Evolutionary conservation across 768 basidiomycete species (phyloP).

Genomic region (Boletellus sp.): DNA sequence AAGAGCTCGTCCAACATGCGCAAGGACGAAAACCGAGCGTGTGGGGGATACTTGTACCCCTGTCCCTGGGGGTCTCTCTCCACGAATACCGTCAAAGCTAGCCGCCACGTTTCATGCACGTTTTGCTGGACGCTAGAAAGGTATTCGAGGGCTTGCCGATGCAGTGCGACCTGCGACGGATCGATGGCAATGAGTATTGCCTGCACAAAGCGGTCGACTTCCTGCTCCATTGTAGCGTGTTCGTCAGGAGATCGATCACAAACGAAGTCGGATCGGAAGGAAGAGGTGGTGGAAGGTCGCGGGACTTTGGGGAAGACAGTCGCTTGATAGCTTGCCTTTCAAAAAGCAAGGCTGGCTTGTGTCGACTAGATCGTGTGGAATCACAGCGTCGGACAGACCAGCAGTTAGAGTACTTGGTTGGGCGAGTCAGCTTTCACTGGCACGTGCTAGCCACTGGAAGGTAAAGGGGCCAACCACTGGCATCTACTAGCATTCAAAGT

Average conservation of each 20-base stretch:
- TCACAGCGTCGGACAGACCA: too few species aligned
- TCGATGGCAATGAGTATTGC: constrained; percentile 89
- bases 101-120: constrained; percentile 71
- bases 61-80: constrained; percentile 56
- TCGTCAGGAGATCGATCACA: constrained; percentile 16
- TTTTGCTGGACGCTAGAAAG: constrained; percentile 75
- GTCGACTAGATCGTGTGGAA: constrained; percentile 1
- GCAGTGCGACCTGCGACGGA: constrained; percentile 63
- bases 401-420: too few species aligned
- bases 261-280: background rate
- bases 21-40: constrained; percentile 78
- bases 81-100: constrained; percentile 73
- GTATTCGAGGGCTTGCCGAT: constrained; percentile 85
- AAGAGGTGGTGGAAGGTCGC: background rate
- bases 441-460: constrained; percentile 21
- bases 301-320: background rate
- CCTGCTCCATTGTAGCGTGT: constrained; percentile 57
- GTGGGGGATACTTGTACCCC: constrained; percentile 57
- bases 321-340: background rate
- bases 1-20: constrained; percentile 79
- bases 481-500: constrained; percentile 16
- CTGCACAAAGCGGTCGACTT: constrained; percentile 72
- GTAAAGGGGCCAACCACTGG: constrained; percentile 18
- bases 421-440: constrained; percentile 15
- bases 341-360: background rate